Percentiles rank a stretch among this genome's conserved stretches.
Conservation (phyloP, 2,329 filamentous ascomycete species). For the Alternaria ventricosa region DNA sequence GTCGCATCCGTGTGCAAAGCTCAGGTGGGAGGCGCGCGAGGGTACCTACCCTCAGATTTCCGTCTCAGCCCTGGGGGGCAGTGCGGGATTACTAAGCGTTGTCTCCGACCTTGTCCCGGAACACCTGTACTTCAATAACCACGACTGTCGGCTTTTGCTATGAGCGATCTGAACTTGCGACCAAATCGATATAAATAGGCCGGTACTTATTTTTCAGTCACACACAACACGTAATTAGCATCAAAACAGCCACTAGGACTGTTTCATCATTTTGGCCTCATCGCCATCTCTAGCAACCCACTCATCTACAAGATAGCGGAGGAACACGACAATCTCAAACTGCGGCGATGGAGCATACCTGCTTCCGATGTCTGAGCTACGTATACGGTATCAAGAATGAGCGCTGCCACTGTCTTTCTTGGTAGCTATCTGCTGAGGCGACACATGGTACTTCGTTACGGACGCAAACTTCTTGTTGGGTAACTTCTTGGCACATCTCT, state of each 20-base stretch:
- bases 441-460: not conserved
- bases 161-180: not conserved
- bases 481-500: not conserved
- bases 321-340: not conserved
- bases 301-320: not conserved
- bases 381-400: not conserved
- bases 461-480: not conserved
- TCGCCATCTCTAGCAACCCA: not conserved
- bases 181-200: not conserved
- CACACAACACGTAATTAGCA: not conserved
- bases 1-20: not conserved
- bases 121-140: not conserved
- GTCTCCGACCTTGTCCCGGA: not conserved
- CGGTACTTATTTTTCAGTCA: not conserved
- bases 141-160: not conserved
- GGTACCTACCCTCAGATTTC: not conserved
- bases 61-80: not conserved
- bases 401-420: not conserved
- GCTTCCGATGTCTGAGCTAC: not conserved
- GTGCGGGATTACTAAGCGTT: not conserved
- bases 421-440: not conserved
- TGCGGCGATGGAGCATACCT: not conserved
- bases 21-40: not conserved
- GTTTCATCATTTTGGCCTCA: not conserved
- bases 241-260: not conserved